Evolutionary conservation across 352 stramenopile species (phyloP), one percentile per base, ranked within the genome.

Genomic region (Phytopythium delawarense): DNA sequence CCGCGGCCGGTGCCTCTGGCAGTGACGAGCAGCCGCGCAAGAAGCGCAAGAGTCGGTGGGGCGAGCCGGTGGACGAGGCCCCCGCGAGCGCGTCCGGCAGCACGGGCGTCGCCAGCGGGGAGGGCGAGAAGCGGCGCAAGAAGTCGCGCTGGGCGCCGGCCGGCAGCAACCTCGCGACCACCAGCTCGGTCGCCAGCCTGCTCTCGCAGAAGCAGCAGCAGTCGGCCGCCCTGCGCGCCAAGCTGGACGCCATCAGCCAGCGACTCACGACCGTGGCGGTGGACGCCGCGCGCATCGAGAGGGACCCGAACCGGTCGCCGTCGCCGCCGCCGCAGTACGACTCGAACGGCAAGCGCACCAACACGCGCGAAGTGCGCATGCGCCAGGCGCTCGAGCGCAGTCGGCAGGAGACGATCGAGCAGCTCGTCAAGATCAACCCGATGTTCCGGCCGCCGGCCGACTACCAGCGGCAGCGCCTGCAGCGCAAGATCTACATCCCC

Each of bases 401-500:
- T 62, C 83, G 94, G 4, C 76, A 91, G 61, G 81, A 97, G 21
- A 87, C 98, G 20, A 96, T 99, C 42, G 96, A 99, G 63, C 79
- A 97, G 57, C 88, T 99, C 48, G 86, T 99, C 62, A 97, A 98
- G 76, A 72, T 99, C 32, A 98, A 99, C 66, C 93, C 91, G 30
- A 76, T 96, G 37, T 96, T 91, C 52, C 87, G 84, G 6, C 87
- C 84, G 16, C 88, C 90, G 7, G 78, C 88, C 0, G 88, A 96
- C 62, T 95, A 98, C 64, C 83, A 94, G 55, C 92, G 89, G 55
- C 81, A 93, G 61, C 99, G 98, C 78, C 80, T 98, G 55, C 88
- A 79, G 51, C 91, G 94, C 42, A 99, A 99, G 78, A 95, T 99
- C 62, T 97, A 97, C 66, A 99, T 99, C 72, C 97, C 97, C 0